Percentiles rank a stretch among this genome's conserved stretches.
Conservation (phyloP, 73 alveolate species). For the Paramecium caudatum region DNA sequence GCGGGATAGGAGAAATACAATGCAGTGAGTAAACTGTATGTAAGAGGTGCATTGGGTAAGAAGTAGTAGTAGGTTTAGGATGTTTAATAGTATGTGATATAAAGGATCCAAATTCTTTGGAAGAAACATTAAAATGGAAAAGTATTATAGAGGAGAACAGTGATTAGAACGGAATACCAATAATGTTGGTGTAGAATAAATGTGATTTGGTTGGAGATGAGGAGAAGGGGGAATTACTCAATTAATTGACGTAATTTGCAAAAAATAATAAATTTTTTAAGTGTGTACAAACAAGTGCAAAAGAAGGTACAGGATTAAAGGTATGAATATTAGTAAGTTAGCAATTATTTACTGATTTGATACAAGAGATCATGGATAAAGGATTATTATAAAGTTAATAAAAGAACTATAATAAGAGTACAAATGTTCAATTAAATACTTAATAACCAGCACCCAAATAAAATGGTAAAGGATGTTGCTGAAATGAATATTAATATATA, state of each 20-base stretch:
- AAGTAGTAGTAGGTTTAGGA: neutral
- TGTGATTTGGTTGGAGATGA: constrained; percentile 44
- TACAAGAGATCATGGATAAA: constrained; percentile 27
- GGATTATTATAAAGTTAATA: neutral
- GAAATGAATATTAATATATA: too few species aligned
- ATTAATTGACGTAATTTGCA: neutral
- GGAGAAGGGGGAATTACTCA: neutral
- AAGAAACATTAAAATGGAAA: constrained; percentile 74
- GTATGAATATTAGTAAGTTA: neutral
- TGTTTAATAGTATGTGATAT: constrained; percentile 72
- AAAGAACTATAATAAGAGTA: constrained; percentile 33
- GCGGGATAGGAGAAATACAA: constrained; percentile 76
- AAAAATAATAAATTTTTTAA: constrained; percentile 29
- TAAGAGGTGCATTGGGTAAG: constrained; percentile 76
- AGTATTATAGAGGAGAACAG: constrained; percentile 70
- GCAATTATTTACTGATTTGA: constrained; percentile 26
- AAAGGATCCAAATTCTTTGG: constrained; percentile 63
- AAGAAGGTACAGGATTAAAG: constrained; percentile 42
- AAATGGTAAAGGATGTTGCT: too few species aligned
- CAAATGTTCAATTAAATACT: neutral
- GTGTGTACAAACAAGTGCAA: constrained; percentile 49
- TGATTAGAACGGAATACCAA: constrained; percentile 69
- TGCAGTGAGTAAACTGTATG: constrained; percentile 75
- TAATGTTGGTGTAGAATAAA: constrained; percentile 70
- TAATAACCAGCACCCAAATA: too few species aligned